These are phyloP conservation scores for Mycosphaerella sp. DNA, from an alignment of 2,329 filamentous ascomycete species.

Conservation along the genomic window DNA sequence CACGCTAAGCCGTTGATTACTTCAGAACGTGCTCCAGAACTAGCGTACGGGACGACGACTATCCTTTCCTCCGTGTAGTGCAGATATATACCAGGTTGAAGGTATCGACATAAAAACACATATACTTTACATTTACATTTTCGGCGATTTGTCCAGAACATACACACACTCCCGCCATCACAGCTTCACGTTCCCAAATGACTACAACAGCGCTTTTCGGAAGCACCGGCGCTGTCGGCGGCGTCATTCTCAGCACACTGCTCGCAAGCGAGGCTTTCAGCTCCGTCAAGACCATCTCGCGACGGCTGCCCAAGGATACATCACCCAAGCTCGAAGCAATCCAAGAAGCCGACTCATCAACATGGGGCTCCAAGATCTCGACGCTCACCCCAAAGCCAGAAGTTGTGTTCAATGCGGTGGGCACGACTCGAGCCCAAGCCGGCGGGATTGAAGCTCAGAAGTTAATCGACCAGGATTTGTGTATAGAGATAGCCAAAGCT, in stretches of 20 bases:
- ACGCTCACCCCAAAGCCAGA: slow-evolving; percentile 13
- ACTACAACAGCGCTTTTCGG: slow-evolving; percentile 19
- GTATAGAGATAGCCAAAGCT: slow-evolving; percentile 34
- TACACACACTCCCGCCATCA: too few species aligned
- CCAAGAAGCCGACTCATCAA: slow-evolving; percentile 16
- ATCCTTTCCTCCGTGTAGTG: too few species aligned
- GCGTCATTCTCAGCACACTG: slow-evolving; percentile 18
- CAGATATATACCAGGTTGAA: too few species aligned
- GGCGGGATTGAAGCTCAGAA: slow-evolving; percentile 35
- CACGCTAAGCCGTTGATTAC: too few species aligned
- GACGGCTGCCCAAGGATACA: slow-evolving; percentile 11
- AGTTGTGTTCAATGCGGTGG: slow-evolving; percentile 28
- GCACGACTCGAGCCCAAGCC: slow-evolving; percentile 33
- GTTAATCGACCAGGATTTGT: slow-evolving; percentile 37
- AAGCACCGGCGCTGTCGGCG: slow-evolving; percentile 21
- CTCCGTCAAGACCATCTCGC: slow-evolving; percentile 19
- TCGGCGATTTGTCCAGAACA: too few species aligned
- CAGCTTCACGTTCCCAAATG: too few species aligned
- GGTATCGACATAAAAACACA: too few species aligned
- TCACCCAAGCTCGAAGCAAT: slow-evolving; percentile 16
- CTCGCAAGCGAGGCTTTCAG: slow-evolving; percentile 8
- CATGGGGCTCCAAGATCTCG: slow-evolving; percentile 14
- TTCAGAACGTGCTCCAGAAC: too few species aligned
- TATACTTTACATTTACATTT: too few species aligned
- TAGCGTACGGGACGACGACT: too few species aligned